A percentile compares a stretch with the other conserved stretches of the same genome.
phyloP scores from a whole-genome alignment of 164 flowering plant species.

The Warburgia ugandensis region DNA sequence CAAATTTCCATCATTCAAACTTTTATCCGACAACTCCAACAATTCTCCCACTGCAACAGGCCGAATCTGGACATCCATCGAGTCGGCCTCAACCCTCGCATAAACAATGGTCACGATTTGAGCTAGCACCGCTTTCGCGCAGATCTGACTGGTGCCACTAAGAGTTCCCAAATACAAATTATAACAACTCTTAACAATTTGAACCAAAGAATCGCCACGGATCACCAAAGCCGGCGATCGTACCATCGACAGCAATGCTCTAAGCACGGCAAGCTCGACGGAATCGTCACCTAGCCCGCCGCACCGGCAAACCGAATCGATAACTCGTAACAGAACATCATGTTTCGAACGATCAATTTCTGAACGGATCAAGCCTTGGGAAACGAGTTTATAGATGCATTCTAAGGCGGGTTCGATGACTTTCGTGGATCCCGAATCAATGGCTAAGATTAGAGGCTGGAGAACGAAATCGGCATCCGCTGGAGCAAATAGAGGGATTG shows the following conservation, averaged over 20 bases:
- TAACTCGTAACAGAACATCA: conserved; percentile 19
- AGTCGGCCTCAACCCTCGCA: conserved; percentile 66
- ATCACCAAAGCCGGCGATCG: conserved; percentile 51
- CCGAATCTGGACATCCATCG: conserved; percentile 32
- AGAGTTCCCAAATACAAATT: conserved; percentile 81
- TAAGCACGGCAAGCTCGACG: conserved; percentile 60
- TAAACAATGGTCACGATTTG: conserved; percentile 84
- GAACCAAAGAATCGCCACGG: conserved; percentile 60
- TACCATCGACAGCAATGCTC: conserved; percentile 47
- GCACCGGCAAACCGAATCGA: conserved; percentile 59
- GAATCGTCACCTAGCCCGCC: conserved; percentile 57
- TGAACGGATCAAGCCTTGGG: conserved; percentile 48
- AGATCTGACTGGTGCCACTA: conserved; percentile 86
- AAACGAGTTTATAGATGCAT: conserved; percentile 48
- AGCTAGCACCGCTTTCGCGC: conserved; percentile 85
- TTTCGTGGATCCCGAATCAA: conserved; percentile 61
- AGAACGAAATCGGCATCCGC: conserved; percentile 57
- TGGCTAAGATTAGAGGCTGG: conserved; percentile 63
- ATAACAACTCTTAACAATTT: conserved; percentile 71
- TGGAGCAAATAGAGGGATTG: conserved; percentile 37
- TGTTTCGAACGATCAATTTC: conserved; percentile 36
- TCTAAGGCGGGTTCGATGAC: conserved; percentile 87
- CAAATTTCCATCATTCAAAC: conserved; percentile 66
- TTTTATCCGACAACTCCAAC: conserved; percentile 76
- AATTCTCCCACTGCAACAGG: conserved; percentile 53